phyloP scores from a whole-genome alignment of 192 early-diverging fungal genomes.

The Entomortierella parvispora region DNA sequence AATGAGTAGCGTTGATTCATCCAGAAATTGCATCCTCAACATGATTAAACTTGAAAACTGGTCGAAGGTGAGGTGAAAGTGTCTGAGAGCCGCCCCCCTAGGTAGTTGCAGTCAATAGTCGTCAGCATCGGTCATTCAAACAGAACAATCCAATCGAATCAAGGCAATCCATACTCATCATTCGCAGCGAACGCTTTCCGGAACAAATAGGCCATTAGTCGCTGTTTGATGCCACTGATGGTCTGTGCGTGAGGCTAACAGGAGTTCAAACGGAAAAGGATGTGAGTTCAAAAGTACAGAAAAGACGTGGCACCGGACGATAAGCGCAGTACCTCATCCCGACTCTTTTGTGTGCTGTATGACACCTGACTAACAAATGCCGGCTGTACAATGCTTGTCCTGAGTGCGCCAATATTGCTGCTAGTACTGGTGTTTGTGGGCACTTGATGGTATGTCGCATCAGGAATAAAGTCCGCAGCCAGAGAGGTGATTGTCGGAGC shows the following conservation, averaged over 20 bases:
- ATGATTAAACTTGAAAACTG: constrained; percentile 69
- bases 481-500: constrained; percentile 11
- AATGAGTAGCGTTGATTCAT: constrained; percentile 66
- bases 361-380: constrained; percentile 16
- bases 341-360: constrained; percentile 14
- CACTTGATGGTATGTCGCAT: constrained; percentile 37
- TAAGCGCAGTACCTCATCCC: constrained; percentile 40
- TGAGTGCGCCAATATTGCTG: neutral
- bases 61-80: constrained; percentile 73
- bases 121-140: constrained; percentile 11
- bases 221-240: constrained; percentile 76
- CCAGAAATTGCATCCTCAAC: constrained; percentile 78
- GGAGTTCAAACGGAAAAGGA: neutral
- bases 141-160: neutral
- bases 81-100: constrained; percentile 57
- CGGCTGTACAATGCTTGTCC: constrained; percentile 1
- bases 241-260: constrained; percentile 36
- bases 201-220: constrained; percentile 72
- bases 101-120: neutral
- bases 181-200: constrained; percentile 60
- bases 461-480: constrained; percentile 12
- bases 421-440: constrained; percentile 21
- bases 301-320: too few relatives aligned
- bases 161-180: constrained; percentile 39
- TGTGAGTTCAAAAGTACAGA: neutral